Percentiles rank a stretch among this genome's conserved stretches.
Evolutionary conservation across 2,329 filamentous ascomycete species (phyloP).

Genomic region (Colletotrichum euphorbiae): DNA sequence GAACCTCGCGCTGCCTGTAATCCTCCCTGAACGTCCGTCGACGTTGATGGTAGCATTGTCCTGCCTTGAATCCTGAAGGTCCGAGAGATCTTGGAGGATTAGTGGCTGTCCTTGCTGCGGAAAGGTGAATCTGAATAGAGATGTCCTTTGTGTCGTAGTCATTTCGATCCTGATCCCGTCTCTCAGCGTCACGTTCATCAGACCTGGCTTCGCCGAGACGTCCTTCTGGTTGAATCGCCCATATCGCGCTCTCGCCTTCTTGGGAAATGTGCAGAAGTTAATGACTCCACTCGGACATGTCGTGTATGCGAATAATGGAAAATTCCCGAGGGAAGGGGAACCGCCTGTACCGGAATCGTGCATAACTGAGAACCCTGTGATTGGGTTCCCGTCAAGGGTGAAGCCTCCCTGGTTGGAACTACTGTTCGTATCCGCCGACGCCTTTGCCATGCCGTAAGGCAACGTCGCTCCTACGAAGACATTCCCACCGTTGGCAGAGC

Average conservation of each 20-base stretch:
- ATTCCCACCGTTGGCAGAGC: conserved; percentile 55
- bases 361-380: conserved; percentile 68
- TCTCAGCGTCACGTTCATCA: conserved; percentile 71
- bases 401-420: conserved; percentile 69
- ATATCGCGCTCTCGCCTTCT: conserved; percentile 53
- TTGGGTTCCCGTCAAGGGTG: conserved; percentile 60
- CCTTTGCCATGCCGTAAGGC: conserved; percentile 66
- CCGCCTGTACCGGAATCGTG: conserved; percentile 70
- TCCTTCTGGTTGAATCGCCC: conserved; percentile 61
- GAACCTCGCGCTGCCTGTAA: conserved; percentile 73
- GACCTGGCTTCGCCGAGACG: conserved; percentile 70
- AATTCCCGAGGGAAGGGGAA: conserved; percentile 75
- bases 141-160: conserved; percentile 74
- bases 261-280: conserved; percentile 70
- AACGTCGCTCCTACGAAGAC: conserved; percentile 58
- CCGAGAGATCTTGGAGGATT: conserved; percentile 73
- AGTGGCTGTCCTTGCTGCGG: conserved; percentile 63
- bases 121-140: conserved; percentile 75
- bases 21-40: conserved; percentile 66
- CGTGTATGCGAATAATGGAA: conserved; percentile 76
- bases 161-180: conserved; percentile 72
- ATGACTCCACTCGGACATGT: conserved; percentile 71
- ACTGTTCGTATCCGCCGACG: conserved; percentile 66
- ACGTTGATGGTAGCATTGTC: conserved; percentile 68
- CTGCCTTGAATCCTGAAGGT: conserved; percentile 70